Evolutionary conservation across 2,329 filamentous ascomycete genomes (phyloP), one percentile per base, ranked within the genome.

Genomic region (Stachybotrys chlorohalonatus): DNA sequence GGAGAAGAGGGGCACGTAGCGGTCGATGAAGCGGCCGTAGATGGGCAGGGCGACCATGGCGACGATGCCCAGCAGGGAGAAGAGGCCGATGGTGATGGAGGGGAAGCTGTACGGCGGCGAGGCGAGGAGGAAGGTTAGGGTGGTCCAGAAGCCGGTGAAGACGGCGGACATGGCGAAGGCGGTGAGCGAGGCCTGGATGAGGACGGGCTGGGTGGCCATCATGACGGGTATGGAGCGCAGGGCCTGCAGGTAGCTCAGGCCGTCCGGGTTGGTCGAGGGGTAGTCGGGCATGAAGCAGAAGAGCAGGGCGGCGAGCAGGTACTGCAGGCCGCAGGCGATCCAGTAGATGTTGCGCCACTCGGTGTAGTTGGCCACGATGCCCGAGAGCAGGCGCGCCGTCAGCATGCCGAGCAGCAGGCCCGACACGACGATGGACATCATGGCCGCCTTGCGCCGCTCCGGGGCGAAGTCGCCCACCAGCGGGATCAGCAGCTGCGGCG

Each of bases 281-380:
- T 94, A 94, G 66, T 92, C 87, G 0, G 89, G 89, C 85, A 94
- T 86, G 68, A 84, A 89, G 49, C 84, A 66, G 73, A 82, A 92
- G 6, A 93, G 78, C 0, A 85, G 70, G 7, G 73, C 59, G 54
- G 86, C 79, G 57, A 93, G 84, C 8, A 82, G 64, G 62, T 82
- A 85, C 68, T 94, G 89, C 0, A 89, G 73, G 0, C 77, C 88
- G 6, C 92, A 80, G 0, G 86, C 80, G 57, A 92, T 75, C 87
- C 87, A 93, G 73, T 91, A 94, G 7, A 93, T 83, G 56, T 81
- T 82, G 30, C 89, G 78, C 90, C 90, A 94, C 58, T 79, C 77
- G 0, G 84, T 85, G 64, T 82, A 91, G 61, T 90, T 82, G 1
- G 88, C 83, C 31, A 93, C 77, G 31, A 90, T 83, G 1, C 90